These are phyloP conservation scores for Sisymbrium irio DNA, from an alignment of 345 rosid genomes.

Conservation along the genomic window DNA sequence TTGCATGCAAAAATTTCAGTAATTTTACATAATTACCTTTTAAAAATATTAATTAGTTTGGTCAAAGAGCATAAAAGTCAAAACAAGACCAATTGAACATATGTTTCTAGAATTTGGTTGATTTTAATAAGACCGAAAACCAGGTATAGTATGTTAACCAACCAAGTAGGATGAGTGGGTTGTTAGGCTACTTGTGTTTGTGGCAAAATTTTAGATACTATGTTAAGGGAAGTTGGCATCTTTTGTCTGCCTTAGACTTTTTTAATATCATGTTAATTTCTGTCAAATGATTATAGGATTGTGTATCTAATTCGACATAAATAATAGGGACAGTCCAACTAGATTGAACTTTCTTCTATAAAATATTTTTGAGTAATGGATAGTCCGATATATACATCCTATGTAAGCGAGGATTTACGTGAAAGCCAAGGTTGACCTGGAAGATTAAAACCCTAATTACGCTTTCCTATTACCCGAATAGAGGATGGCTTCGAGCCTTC, in stretches of 20 bases:
- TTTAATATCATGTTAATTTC: background rate
- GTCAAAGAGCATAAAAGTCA: background rate
- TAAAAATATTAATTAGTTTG: background rate
- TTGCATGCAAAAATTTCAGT: no score
- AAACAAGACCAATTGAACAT: background rate
- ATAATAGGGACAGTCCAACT: background rate
- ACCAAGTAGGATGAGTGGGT: slow-evolving; percentile 18
- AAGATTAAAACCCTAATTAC: slow-evolving; percentile 18
- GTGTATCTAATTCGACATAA: background rate
- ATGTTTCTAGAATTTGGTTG: slow-evolving; percentile 6
- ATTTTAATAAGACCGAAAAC: background rate
- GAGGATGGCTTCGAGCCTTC: background rate
- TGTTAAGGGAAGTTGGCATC: slow-evolving; percentile 9
- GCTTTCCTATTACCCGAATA: background rate
- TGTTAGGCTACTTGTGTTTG: slow-evolving; percentile 27
- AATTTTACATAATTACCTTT: background rate
- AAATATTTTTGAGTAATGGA: background rate
- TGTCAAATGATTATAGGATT: slow-evolving; percentile 3
- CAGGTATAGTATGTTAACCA: slow-evolving; percentile 9
- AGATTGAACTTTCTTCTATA: background rate
- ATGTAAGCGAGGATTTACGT: slow-evolving; percentile 17
- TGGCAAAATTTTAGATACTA: slow-evolving; percentile 4
- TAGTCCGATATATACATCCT: background rate
- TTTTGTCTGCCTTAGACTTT: slow-evolving; percentile 5
- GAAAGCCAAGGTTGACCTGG: slow-evolving; percentile 30